A percentile compares a stretch with the other conserved stretches of the same genome.
These are phyloP conservation scores for Fremontodendron californicum DNA, from an alignment of 345 rosid genomes.

Conservation along the genomic window DNA sequence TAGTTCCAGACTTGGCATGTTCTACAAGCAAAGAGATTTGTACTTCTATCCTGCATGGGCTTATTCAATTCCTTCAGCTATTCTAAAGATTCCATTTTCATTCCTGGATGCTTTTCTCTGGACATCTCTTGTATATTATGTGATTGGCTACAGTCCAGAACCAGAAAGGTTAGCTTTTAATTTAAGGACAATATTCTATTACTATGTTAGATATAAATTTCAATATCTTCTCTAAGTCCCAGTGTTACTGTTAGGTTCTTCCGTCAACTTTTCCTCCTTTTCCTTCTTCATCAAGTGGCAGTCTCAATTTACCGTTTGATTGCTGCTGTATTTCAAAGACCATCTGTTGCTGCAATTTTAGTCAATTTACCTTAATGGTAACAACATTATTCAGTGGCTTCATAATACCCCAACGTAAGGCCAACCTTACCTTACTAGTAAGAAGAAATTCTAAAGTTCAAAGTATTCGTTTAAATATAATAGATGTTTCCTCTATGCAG, in stretches of 20 bases:
- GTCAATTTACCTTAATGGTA: slow-evolving; percentile 17
- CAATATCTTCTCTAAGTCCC: not conserved
- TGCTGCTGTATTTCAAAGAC: slow-evolving; percentile 31
- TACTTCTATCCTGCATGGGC: slow-evolving; percentile 53
- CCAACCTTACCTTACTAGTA: not conserved
- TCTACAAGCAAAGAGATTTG: slow-evolving; percentile 45
- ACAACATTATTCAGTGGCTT: slow-evolving; percentile 43
- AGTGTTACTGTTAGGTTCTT: slow-evolving; percentile 28
- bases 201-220: not conserved
- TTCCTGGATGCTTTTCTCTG: slow-evolving; percentile 40
- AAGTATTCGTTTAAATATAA: not conserved
- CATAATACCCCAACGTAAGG: slow-evolving; percentile 37
- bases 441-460: not conserved
- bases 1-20: slow-evolving; percentile 34
- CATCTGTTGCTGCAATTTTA: slow-evolving; percentile 22
- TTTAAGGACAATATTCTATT: not conserved
- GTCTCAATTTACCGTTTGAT: slow-evolving; percentile 40
- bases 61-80: slow-evolving; percentile 33
- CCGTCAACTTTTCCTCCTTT: slow-evolving; percentile 33
- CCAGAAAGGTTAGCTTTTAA: slow-evolving; percentile 34
- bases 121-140: slow-evolving; percentile 49
- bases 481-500: slow-evolving; percentile 21
- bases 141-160: slow-evolving; percentile 47
- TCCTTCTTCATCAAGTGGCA: slow-evolving; percentile 34
- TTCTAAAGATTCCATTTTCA: slow-evolving; percentile 46